A percentile compares a stretch with the other conserved stretches of the same genome.
Evolutionary conservation across 1,139 yeast genomes (phyloP).

Genomic region (Hyphopichia wangnamkhiaoensis): DNA sequence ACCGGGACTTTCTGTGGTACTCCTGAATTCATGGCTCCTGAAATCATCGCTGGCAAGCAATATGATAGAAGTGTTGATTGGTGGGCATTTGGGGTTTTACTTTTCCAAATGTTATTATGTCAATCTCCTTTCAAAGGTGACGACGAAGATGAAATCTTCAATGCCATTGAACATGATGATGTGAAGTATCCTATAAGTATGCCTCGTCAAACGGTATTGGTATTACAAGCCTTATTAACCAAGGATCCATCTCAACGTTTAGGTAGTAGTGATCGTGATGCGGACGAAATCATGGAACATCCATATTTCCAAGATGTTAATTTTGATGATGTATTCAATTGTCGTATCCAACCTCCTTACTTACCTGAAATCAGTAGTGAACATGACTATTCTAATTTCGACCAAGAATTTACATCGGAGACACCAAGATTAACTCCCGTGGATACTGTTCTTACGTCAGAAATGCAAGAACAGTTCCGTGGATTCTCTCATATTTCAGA

Average conservation of each 20-base stretch:
- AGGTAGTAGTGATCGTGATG: slow-evolving; percentile 87
- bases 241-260: slow-evolving; percentile 83
- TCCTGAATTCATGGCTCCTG: slow-evolving; percentile 99
- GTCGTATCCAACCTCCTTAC: slow-evolving; percentile 82
- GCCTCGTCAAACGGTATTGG: slow-evolving; percentile 96
- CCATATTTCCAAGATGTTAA: slow-evolving; percentile 88
- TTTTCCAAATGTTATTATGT: slow-evolving; percentile 94
- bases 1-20: slow-evolving; percentile 98
- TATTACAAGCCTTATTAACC: slow-evolving; percentile 84
- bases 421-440: slow-evolving; percentile 96
- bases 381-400: slow-evolving; percentile 91
- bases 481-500: slow-evolving; percentile 92
- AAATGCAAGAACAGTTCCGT: slow-evolving; percentile 94
- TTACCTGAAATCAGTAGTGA: slow-evolving; percentile 80
- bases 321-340: slow-evolving; percentile 79
- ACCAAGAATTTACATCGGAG: slow-evolving; percentile 91
- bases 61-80: slow-evolving; percentile 96
- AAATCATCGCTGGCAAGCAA: slow-evolving; percentile 86
- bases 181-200: slow-evolving; percentile 97
- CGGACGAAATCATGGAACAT: slow-evolving; percentile 91
- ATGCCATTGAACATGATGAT: slow-evolving; percentile 96
- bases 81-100: slow-evolving; percentile 99
- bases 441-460: slow-evolving; percentile 79
- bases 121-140: slow-evolving; percentile 98
- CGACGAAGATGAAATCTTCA: slow-evolving; percentile 96